These are phyloP conservation scores for Pythium oligandrum DNA, from an alignment of 352 stramenopile genomes.

Conservation along the genomic window DNA sequence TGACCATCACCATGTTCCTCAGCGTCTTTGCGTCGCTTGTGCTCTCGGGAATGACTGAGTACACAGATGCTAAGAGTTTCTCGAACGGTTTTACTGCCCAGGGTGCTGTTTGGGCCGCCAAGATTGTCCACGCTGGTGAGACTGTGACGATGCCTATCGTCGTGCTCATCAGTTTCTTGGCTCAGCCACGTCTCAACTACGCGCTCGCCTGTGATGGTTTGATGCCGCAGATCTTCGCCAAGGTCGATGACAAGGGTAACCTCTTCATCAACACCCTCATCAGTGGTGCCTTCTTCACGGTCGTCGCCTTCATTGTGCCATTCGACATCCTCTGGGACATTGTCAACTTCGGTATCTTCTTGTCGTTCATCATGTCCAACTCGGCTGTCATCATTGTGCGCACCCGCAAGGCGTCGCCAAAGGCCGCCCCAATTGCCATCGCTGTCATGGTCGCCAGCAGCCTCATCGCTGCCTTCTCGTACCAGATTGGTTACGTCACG, in stretches of 20 bases:
- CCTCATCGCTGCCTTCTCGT: slow-evolving; percentile 48
- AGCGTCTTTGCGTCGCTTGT: slow-evolving; percentile 75
- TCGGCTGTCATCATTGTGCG: slow-evolving; percentile 70
- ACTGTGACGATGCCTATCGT: slow-evolving; percentile 90
- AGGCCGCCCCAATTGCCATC: slow-evolving; percentile 3
- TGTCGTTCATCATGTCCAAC: slow-evolving; percentile 89
- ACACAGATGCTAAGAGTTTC: slow-evolving; percentile 25
- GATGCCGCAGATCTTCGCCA: slow-evolving; percentile 88
- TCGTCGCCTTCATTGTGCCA: slow-evolving; percentile 65
- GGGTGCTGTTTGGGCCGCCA: slow-evolving; percentile 32
- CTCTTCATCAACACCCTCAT: slow-evolving; percentile 78
- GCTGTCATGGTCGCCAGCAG: slow-evolving; percentile 24
- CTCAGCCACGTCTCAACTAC: slow-evolving; percentile 91
- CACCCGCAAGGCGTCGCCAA: slow-evolving; percentile 52
- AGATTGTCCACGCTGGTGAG: slow-evolving; percentile 52
- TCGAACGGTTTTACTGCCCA: slow-evolving; percentile 37
- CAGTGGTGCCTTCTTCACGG: slow-evolving; percentile 55
- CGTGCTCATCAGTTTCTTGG: slow-evolving; percentile 90
- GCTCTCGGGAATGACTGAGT: slow-evolving; percentile 75
- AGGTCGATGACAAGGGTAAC: slow-evolving; percentile 75
- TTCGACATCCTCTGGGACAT: slow-evolving; percentile 85
- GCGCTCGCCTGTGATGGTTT: slow-evolving; percentile 91
- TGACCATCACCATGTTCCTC: slow-evolving; percentile 71
- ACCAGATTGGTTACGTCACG: slow-evolving; percentile 69
- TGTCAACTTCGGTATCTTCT: slow-evolving; percentile 82